These are phyloP conservation scores for Citrullus colocynthis DNA, from an alignment of 306 rosid species.

Conservation along the genomic window DNA sequence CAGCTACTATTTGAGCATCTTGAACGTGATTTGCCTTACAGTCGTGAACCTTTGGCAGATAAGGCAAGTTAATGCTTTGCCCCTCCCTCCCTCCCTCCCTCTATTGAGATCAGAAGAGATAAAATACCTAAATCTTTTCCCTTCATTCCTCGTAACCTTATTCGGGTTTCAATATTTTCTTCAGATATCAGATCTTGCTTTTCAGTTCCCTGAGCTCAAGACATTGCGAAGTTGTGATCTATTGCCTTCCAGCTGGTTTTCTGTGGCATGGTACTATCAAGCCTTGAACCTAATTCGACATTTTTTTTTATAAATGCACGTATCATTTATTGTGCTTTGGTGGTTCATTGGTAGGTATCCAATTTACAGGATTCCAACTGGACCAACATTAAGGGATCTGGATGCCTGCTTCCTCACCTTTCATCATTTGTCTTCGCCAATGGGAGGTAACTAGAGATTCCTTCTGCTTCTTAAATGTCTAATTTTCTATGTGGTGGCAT, in stretches of 20 bases:
- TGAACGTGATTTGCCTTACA: slow-evolving; percentile 60
- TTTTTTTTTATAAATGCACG: not conserved
- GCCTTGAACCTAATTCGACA: slow-evolving; percentile 6
- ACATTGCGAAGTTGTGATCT: slow-evolving; percentile 76
- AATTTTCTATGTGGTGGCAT: not conserved
- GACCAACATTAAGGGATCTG: slow-evolving; percentile 80
- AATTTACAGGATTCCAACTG: slow-evolving; percentile 88
- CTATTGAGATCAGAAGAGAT: not conserved
- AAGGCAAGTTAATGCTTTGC: slow-evolving; percentile 35
- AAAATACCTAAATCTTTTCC: not conserved
- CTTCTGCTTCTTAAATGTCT: not conserved
- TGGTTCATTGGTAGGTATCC: slow-evolving; percentile 58
- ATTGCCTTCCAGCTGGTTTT: slow-evolving; percentile 69
- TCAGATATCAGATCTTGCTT: slow-evolving; percentile 69
- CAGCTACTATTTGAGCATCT: slow-evolving; percentile 63
- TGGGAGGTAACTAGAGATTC: slow-evolving; percentile 35
- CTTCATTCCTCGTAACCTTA: not conserved
- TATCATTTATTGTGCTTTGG: slow-evolving; percentile 9
- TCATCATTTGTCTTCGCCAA: slow-evolving; percentile 47
- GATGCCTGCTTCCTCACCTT: slow-evolving; percentile 88
- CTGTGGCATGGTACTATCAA: slow-evolving; percentile 75
- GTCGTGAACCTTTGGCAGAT: slow-evolving; percentile 87
- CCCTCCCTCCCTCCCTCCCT: not conserved
- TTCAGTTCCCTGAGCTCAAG: slow-evolving; percentile 46
- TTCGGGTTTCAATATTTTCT: slow-evolving; percentile 9